These are phyloP conservation scores for Starmerella tilneyi DNA, from an alignment of 805 yeast species.

Conservation along the genomic window DNA sequence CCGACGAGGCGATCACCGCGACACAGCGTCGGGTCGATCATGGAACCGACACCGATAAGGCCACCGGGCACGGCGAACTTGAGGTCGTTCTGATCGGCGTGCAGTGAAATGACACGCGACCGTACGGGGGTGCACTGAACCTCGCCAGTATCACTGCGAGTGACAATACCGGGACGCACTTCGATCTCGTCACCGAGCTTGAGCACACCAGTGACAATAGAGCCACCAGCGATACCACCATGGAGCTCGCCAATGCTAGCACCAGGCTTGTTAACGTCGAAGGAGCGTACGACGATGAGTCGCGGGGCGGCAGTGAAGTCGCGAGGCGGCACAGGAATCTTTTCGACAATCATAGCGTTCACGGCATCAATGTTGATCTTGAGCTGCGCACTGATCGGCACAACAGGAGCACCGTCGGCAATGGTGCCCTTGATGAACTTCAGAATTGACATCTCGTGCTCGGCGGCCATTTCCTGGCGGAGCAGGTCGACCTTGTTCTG, in stretches of 20 bases:
- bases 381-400: slow-evolving; percentile 97
- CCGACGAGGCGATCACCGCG: slow-evolving; percentile 99
- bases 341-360: slow-evolving; percentile 87
- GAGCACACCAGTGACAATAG: slow-evolving; percentile 93
- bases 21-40: slow-evolving; percentile 96
- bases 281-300: slow-evolving; percentile 92
- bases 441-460: slow-evolving; percentile 86
- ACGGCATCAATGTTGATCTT: slow-evolving; percentile 98
- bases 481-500: slow-evolving; percentile 98
- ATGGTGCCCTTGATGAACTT: slow-evolving; percentile 94
- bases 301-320: slow-evolving; percentile 91
- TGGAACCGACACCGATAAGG: slow-evolving; percentile 97
- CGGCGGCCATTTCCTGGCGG: slow-evolving; percentile 93
- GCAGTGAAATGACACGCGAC: slow-evolving; percentile 84
- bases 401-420: slow-evolving; percentile 98
- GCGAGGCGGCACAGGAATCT: slow-evolving; percentile 92
- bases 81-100: slow-evolving; percentile 95
- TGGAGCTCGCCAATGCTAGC: slow-evolving; percentile 91
- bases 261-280: slow-evolving; percentile 98
- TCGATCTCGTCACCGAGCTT: slow-evolving; percentile 96
- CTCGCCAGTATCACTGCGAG: slow-evolving; percentile 68
- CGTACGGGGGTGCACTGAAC: slow-evolving; percentile 93
- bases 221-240: slow-evolving; percentile 99
- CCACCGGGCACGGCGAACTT: slow-evolving; percentile 99
- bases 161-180: slow-evolving; percentile 97